Conservation (phyloP, 1,284 basidiomycete species). For the Malassezia slooffiae region DNA sequence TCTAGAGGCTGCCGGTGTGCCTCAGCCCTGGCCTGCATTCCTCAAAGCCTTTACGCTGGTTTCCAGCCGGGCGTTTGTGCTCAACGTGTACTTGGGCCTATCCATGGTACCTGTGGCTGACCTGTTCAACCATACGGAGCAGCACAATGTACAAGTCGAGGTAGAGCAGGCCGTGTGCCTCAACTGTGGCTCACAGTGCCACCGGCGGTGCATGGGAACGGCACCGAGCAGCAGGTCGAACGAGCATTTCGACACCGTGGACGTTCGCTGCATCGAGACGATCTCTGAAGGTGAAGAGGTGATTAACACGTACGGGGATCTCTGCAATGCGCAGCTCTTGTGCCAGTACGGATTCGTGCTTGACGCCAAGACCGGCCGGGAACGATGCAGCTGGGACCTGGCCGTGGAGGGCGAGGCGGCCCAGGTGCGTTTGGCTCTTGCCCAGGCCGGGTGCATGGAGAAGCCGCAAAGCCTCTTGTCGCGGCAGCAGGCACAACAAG, state of each 20-base stretch:
- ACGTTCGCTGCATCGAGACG: slow-evolving; percentile 20
- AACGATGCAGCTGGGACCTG: slow-evolving; percentile 24
- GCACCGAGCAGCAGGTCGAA: not conserved
- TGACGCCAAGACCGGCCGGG: slow-evolving; percentile 30
- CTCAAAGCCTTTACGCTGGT: slow-evolving; percentile 24
- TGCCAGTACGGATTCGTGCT: slow-evolving; percentile 36
- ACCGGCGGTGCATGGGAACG: not conserved
- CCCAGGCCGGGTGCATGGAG: too few species aligned
- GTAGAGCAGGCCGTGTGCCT: slow-evolving; percentile 36
- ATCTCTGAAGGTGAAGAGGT: slow-evolving; percentile 15
- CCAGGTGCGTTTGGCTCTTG: slow-evolving; percentile 4
- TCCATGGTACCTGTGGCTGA: slow-evolving; percentile 37
- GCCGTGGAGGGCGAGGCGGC: too few species aligned
- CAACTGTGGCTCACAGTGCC: slow-evolving; percentile 19
- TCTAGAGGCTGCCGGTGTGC: too few species aligned
- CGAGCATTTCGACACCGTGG: slow-evolving; percentile 20
- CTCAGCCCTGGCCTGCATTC: not conserved
- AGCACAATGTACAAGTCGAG: slow-evolving; percentile 33
- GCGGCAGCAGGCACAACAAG: too few species aligned
- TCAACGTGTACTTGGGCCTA: slow-evolving; percentile 31
- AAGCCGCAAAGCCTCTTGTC: too few species aligned
- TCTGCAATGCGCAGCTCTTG: slow-evolving; percentile 30
- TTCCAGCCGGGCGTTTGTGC: slow-evolving; percentile 33
- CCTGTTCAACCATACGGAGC: slow-evolving; percentile 33
- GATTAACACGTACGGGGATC: slow-evolving; percentile 35